Evolutionary conservation across 1,284 basidiomycete species (phyloP).

Genomic region (Ceratobasidium papillatum): DNA sequence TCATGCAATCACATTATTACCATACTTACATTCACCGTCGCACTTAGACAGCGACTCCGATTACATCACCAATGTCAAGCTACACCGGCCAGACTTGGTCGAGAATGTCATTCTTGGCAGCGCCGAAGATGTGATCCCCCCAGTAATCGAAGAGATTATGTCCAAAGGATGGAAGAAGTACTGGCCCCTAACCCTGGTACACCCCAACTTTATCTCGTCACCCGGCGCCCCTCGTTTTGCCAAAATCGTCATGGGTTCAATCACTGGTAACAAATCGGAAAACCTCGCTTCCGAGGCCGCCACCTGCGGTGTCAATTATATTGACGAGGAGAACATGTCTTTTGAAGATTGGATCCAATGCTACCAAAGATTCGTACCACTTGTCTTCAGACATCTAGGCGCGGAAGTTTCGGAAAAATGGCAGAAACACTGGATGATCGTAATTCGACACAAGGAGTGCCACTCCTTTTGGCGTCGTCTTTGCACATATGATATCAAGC

Average conservation of each 20-base stretch:
- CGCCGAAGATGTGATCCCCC: background rate
- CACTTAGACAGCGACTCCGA: no score
- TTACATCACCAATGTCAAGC: no score
- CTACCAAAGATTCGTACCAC: background rate
- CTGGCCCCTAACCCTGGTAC: background rate
- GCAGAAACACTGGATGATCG: background rate
- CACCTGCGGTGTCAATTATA: no score
- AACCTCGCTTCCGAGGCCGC: no score
- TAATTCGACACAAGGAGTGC: background rate
- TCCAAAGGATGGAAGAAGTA: background rate
- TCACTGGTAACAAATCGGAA: background rate
- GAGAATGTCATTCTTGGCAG: background rate
- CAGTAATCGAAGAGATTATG: background rate
- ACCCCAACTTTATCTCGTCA: background rate
- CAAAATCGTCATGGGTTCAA: background rate
- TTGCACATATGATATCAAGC: background rate
- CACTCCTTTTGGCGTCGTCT: background rate
- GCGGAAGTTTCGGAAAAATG: background rate
- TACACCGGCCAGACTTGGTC: background rate
- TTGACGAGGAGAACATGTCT: background rate
- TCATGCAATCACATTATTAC: no score
- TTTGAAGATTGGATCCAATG: background rate
- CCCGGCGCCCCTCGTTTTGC: background rate
- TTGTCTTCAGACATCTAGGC: background rate
- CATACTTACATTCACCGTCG: no score